Base-by-base conservation (phyloP, 1,139 yeast species). In the Kluyveromyces sp. region DNA sequence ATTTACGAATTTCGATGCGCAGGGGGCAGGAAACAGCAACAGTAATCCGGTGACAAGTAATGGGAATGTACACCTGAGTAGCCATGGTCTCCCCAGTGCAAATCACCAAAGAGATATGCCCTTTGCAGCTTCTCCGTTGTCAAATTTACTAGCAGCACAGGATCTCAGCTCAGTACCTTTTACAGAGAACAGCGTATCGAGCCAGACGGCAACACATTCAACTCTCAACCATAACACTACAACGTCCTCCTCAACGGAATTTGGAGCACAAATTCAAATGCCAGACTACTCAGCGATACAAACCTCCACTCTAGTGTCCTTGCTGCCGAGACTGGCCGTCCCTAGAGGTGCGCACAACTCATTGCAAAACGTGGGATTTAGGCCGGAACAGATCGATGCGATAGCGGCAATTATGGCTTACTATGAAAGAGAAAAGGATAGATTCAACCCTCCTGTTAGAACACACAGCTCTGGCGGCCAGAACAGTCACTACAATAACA, bases 281-380 rank as follows among this genome's bases (percentile, higher is more conserved):
- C 63, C 64, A 1, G 61, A 61, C 46, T 60, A 58, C 43, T 52
- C 64, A 2, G 47, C 50, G 11, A 55, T 60, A 13, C 60, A 64
- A n/a, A 61, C 64, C 7, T 43, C 57, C 2, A 55, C 61, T 2
- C 43, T 63, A 25, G 56, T 62, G 4, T 54, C 66, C 2, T 49
- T 54, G 18, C 61, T 80, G 28, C 86, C 86, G 16, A 74, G 75
- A 52, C 78, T 79, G 32, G 75, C 77, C 0, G 85, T 83, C 2
- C 92, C 92, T 1, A 80, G 79, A 4, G 86, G 86, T 3, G 89
- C 88, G 1, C 74, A 78, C 49, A 66, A 69, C 17, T 75, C 86
- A 0, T 62, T 83, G 39, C 73, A 72, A 15, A 74, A 77, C 17
- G 85, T 82, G 1, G 92, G 92, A 0, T 68, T 82, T 39, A 69